Conservation (phyloP, 495 filamentous ascomycete genomes). For the Neurospora cerealis region DNA sequence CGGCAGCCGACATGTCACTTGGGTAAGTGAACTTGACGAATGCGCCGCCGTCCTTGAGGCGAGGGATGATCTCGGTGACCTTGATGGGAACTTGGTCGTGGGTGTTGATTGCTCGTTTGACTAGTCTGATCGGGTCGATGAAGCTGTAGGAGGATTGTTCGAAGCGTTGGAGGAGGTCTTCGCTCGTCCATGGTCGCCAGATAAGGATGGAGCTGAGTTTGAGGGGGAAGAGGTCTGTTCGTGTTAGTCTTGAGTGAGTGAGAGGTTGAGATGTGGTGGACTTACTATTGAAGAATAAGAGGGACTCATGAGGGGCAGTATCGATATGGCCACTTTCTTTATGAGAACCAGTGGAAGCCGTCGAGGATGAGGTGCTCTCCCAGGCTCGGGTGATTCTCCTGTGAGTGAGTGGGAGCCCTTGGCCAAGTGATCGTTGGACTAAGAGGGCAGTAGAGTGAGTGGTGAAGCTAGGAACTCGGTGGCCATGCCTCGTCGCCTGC, state of each 20-base stretch:
- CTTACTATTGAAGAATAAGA: neutral
- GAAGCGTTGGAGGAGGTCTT: constrained; percentile 52
- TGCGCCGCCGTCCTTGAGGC: constrained; percentile 83
- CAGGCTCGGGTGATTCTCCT: neutral
- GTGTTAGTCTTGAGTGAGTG: neutral
- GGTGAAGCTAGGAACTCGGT: neutral
- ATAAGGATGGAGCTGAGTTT: constrained; percentile 58
- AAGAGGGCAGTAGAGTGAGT: neutral
- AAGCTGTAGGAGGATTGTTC: constrained; percentile 47
- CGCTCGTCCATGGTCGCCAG: constrained; percentile 45
- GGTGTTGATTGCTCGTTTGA: constrained; percentile 44
- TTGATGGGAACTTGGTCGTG: constrained; percentile 49
- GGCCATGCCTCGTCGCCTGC: constrained; percentile 6
- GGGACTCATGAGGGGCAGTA: neutral
- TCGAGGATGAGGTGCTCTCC: neutral
- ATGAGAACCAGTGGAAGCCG: neutral
- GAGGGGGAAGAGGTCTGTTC: constrained; percentile 55
- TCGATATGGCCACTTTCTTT: neutral
- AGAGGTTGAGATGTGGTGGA: neutral
- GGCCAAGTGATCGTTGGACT: neutral
- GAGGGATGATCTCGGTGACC: constrained; percentile 68
- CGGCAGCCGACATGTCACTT: constrained; percentile 36
- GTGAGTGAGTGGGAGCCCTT: neutral
- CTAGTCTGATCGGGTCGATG: constrained; percentile 53
- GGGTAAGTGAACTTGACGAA: constrained; percentile 79